These are phyloP conservation scores for Trichomonas gallinae DNA, from an alignment of 208 protist species.

Conservation along the genomic window DNA sequence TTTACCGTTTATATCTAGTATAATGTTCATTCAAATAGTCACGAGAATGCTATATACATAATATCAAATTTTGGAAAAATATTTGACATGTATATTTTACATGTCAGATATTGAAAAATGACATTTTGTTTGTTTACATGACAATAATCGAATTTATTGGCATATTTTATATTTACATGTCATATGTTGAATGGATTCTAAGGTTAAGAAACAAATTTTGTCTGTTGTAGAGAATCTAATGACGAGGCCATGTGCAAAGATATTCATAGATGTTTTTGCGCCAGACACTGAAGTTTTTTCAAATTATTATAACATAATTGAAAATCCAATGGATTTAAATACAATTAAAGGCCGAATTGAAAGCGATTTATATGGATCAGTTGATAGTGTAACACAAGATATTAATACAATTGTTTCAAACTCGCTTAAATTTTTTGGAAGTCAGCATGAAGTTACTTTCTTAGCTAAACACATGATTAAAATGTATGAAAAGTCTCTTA, in stretches of 20 bases:
- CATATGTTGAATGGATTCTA: too few species aligned
- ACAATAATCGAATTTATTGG: too few species aligned
- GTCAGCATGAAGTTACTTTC: not conserved
- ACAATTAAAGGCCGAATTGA: not conserved
- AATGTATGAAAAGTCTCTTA: not conserved
- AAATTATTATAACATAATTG: not conserved
- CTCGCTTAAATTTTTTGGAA: not conserved
- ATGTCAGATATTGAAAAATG: too few species aligned
- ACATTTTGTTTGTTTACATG: too few species aligned
- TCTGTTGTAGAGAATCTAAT: not conserved
- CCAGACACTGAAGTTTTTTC: not conserved
- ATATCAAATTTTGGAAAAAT: too few species aligned
- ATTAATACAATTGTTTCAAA: not conserved
- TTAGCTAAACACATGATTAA: not conserved
- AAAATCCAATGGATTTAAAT: not conserved
- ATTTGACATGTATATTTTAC: too few species aligned
- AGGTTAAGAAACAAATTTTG: too few species aligned
- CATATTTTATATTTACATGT: too few species aligned
- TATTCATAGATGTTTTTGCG: not conserved
- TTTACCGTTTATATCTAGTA: too few species aligned
- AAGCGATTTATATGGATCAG: not conserved
- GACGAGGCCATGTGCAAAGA: not conserved
- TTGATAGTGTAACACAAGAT: not conserved
- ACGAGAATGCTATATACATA: too few species aligned
- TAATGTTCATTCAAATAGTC: too few species aligned